Evolutionary conservation across 2,329 filamentous ascomycete species (phyloP).

Genomic region (Botrytis hyacinthi): DNA sequence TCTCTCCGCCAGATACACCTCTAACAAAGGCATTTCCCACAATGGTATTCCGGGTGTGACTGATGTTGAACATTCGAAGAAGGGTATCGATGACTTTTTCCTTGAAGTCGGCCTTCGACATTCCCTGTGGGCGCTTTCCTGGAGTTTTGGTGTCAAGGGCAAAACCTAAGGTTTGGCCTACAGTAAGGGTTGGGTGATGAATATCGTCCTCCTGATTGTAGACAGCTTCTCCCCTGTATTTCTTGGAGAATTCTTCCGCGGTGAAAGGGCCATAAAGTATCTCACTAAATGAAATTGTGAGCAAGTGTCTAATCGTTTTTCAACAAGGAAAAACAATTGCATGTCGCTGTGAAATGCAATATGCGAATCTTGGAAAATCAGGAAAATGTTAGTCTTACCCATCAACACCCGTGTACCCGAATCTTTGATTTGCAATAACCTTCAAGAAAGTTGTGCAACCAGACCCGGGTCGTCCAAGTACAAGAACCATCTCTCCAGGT

Average conservation of each 20-base stretch:
- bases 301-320: background rate
- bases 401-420: constrained; percentile 55
- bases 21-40: constrained; percentile 81
- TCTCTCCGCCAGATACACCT: constrained; percentile 66
- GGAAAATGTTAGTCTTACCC: background rate
- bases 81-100: constrained; percentile 70
- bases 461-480: constrained; percentile 39
- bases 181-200: constrained; percentile 79
- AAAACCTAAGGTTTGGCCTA: constrained; percentile 83
- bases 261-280: constrained; percentile 75
- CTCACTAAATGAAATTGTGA: constrained; percentile 50
- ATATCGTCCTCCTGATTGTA: constrained; percentile 88
- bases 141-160: constrained; percentile 83
- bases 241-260: constrained; percentile 64
- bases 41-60: constrained; percentile 80
- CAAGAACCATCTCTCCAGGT: constrained; percentile 74
- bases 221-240: constrained; percentile 77
- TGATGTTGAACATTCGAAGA: constrained; percentile 91
- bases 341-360: background rate
- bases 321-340: background rate
- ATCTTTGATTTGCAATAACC: constrained; percentile 53
- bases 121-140: constrained; percentile 71
- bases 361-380: background rate
- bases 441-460: constrained; percentile 56
- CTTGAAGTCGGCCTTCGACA: constrained; percentile 73